Conservation (phyloP, 805 yeast genomes). For the Nakazawaea ambrosiae region DNA sequence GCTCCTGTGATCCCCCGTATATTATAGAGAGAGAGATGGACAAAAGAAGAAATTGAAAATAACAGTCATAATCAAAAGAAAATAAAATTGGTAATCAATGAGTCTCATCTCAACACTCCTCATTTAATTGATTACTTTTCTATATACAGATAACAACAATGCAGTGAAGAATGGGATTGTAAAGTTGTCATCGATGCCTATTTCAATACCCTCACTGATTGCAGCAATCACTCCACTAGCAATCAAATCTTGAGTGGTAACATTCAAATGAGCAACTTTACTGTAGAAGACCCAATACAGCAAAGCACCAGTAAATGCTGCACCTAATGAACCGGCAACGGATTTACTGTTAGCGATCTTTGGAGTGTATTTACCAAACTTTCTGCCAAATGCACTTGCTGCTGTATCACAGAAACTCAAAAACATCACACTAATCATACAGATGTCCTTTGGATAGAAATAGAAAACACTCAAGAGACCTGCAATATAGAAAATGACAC, state of each 20-base stretch:
- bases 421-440: conserved; percentile 66
- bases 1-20: no score
- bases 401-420: conserved; percentile 98
- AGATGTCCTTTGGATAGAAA: conserved; percentile 73
- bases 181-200: conserved; percentile 82
- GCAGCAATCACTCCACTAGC: conserved; percentile 76
- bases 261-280: conserved; percentile 58
- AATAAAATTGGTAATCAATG: no score
- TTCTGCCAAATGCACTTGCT: conserved; percentile 89
- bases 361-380: conserved; percentile 79
- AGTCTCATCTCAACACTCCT: no score
- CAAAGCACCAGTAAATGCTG: conserved; percentile 64
- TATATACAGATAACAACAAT: conserved; percentile 35
- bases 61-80: no score
- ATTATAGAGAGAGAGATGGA: no score
- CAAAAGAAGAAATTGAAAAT: no score
- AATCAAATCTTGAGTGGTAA: conserved; percentile 48
- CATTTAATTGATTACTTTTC: conserved; percentile 3
- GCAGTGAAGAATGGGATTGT: conserved; percentile 90
- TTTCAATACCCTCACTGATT: conserved; percentile 77
- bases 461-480: conserved; percentile 71
- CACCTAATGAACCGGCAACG: conserved; percentile 86
- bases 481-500: conserved; percentile 79
- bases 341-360: conserved; percentile 70
- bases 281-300: conserved; percentile 70